A percentile compares a stretch with the other conserved stretches of the same genome.
These are phyloP conservation scores for Cylindrotheca closterium DNA, from an alignment of 108 stramenopile species.

Conservation along the genomic window DNA sequence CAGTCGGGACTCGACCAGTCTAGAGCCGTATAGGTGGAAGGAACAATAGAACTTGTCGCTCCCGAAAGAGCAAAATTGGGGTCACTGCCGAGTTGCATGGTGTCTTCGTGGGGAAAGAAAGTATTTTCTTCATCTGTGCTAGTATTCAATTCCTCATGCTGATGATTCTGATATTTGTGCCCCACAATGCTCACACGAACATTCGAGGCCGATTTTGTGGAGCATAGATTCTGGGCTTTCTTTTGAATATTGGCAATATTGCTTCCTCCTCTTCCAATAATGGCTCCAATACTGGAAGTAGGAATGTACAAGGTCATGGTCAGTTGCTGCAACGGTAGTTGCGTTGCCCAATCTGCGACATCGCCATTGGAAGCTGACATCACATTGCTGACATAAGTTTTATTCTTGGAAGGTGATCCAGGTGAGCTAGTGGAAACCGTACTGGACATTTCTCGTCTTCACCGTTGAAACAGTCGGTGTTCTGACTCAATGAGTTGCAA, in stretches of 20 bases:
- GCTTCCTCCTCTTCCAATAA: constrained; percentile 73
- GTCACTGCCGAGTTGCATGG: neutral
- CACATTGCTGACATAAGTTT: too few relatives aligned
- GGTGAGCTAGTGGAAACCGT: too few relatives aligned
- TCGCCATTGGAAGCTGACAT: too few relatives aligned
- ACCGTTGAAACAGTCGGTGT: too few relatives aligned
- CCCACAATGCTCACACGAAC: constrained; percentile 56
- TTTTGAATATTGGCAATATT: constrained; percentile 67
- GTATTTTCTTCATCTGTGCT: neutral
- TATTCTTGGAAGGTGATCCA: too few relatives aligned
- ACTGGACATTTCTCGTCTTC: too few relatives aligned
- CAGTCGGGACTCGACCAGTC: constrained; percentile 51
- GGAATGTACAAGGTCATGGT: constrained; percentile 76
- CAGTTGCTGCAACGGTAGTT: constrained; percentile 14
- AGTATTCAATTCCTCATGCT: neutral
- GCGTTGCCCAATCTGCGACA: constrained; percentile 5
- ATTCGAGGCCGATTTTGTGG: constrained; percentile 6
- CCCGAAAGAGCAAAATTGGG: neutral
- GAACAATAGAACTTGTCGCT: constrained; percentile 7
- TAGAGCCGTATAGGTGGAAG: constrained; percentile 40
- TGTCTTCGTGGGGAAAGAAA: neutral
- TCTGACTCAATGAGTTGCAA: too few relatives aligned
- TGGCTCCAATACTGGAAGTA: constrained; percentile 66
- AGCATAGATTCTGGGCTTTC: constrained; percentile 38
- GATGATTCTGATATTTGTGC: constrained; percentile 4